phyloP scores from a whole-genome alignment of 2,329 filamentous ascomycete genomes.

The Claviceps citrina region DNA sequence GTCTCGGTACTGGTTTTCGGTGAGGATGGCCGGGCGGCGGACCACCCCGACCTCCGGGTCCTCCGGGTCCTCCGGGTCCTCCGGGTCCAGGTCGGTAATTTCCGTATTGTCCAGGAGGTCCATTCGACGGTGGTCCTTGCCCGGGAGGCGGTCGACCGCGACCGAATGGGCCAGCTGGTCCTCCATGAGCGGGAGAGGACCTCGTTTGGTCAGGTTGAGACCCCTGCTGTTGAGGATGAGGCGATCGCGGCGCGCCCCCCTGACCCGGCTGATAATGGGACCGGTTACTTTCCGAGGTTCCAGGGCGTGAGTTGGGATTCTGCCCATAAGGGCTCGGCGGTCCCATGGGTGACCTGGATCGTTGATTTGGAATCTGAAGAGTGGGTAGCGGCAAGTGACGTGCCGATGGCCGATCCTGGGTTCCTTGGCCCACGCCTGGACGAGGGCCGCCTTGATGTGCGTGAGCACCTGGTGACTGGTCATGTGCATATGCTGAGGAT shows the following conservation, averaged over 20 bases:
- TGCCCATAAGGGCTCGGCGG: constrained; percentile 18
- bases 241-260: constrained; percentile 12
- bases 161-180: constrained; percentile 10
- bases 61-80: constrained; percentile 11
- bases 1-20: constrained; percentile 16
- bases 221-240: constrained; percentile 15
- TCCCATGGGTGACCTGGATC: constrained; percentile 30
- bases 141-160: constrained; percentile 10
- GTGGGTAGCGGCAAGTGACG: constrained; percentile 25
- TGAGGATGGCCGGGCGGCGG: constrained; percentile 12
- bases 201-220: constrained; percentile 13
- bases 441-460: constrained; percentile 39
- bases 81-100: constrained; percentile 14
- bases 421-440: constrained; percentile 33
- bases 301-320: constrained; percentile 17
- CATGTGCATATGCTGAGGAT: constrained; percentile 36
- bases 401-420: constrained; percentile 20
- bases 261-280: constrained; percentile 14
- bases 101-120: constrained; percentile 8
- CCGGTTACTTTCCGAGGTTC: constrained; percentile 18
- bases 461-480: constrained; percentile 33
- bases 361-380: constrained; percentile 24
- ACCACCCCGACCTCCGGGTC: constrained; percentile 11
- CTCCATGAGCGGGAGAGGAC: constrained; percentile 6
- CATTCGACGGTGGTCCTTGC: constrained; percentile 8